Base-by-base conservation (phyloP, 345 rosid species). In the Xanthoceras sorbifolium region DNA sequence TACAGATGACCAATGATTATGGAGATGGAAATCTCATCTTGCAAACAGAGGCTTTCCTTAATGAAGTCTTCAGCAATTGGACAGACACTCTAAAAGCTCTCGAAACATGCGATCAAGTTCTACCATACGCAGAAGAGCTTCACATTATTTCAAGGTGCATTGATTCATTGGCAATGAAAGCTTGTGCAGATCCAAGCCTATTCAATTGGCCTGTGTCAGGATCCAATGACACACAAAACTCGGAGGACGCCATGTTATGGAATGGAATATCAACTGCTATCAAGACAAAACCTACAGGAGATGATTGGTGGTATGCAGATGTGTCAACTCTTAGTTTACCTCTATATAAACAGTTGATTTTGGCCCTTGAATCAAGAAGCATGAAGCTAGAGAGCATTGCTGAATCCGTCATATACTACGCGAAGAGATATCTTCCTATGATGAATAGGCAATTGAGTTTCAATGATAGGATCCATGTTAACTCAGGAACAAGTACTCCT, bases 241-340 rank as follows among this genome's bases (percentile, higher is more conserved):
- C 82, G 1, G 85, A 81, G 32, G 86, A 80, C 63, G 55, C 77
- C 0, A 71, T 74, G 0, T 75, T 87, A 25, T 92, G 97, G 97
- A 92, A 92, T 31, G 94, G 94, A 34, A 90, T 90, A 79, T 69
- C 88, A 5, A 77, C 93, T 0, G 82, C 77, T 4, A 73, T 78
- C n/a, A 85, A 81, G 82, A 40, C 81, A 32, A 85, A 86, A 34
- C 82, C 87, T 29, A 72, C 72, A 0, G 89, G 88, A 25, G 94
- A 90, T 62, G 97, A 90, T 77, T 92, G 97, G 94, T 92, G 97
- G 97, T 85, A 82, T 23, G 85, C 85, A 79, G 97, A 90, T 60
- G 90, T 82, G 36, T 89, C 94, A 11, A 81, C 81, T 48, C 91
- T 90, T 28, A 85, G 80, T 64, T 77, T 89, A 10, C 79, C 89